Percentiles rank a stretch among this genome's conserved stretches.
These are phyloP conservation scores for Pichia thaimueangensis DNA, from an alignment of 805 yeast genomes.

Conservation along the genomic window DNA sequence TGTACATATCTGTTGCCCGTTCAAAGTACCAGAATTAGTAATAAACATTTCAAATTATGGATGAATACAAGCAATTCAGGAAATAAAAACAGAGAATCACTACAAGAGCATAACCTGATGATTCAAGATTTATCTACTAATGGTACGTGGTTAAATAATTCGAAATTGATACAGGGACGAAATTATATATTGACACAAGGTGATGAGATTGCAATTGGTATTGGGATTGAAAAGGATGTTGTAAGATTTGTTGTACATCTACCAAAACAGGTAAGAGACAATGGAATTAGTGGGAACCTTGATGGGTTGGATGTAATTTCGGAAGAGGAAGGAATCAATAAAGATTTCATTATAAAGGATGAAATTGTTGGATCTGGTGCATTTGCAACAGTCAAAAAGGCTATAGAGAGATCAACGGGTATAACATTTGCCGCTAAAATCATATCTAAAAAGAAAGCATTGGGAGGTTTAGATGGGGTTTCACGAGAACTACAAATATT, in stretches of 20 bases:
- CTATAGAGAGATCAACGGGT: constrained; percentile 80
- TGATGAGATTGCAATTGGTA: constrained; percentile 86
- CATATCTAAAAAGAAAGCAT: constrained; percentile 71
- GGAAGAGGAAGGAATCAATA: constrained; percentile 24
- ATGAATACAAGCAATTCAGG: constrained; percentile 23
- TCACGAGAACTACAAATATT: constrained; percentile 80
- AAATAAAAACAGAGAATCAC: not conserved
- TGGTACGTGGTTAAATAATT: constrained; percentile 83
- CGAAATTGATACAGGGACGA: constrained; percentile 64
- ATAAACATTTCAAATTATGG: constrained; percentile 65
- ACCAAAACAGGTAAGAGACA: constrained; percentile 23
- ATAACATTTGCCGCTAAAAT: constrained; percentile 86
- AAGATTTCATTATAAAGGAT: constrained; percentile 65
- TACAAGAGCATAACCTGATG: constrained; percentile 31
- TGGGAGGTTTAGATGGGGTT: constrained; percentile 74
- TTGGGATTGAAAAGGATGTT: constrained; percentile 72
- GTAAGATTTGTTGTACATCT: constrained; percentile 46
- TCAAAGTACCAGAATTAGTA: constrained; percentile 62
- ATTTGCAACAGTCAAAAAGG: constrained; percentile 91
- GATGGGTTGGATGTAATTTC: not conserved
- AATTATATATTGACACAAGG: constrained; percentile 84
- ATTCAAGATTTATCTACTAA: constrained; percentile 79
- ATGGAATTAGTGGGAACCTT: not conserved
- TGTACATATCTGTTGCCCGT: constrained; percentile 60
- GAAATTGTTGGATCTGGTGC: constrained; percentile 97